Evolutionary conservation across 306 rosid genomes (phyloP).

Genomic region (Quercus cerris): DNA sequence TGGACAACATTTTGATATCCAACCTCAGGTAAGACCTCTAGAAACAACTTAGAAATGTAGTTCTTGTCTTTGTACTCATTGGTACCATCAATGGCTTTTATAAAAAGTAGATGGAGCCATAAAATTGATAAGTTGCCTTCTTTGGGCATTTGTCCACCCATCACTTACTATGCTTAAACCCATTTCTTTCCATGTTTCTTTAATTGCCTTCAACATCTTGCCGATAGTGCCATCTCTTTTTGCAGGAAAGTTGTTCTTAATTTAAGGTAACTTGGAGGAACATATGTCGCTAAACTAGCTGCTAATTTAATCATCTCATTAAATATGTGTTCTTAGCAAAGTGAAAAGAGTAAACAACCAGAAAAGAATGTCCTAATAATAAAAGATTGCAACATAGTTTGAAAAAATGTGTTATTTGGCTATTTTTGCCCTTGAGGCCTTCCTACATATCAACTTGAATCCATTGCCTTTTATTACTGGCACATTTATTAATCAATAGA

Average conservation of each 20-base stretch:
- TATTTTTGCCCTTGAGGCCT: no score
- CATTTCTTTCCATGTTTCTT: not conserved
- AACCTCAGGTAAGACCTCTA: not conserved
- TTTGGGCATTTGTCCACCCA: not conserved
- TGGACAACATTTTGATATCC: not conserved
- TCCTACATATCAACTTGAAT: no score
- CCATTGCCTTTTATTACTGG: no score
- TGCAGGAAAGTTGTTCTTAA: not conserved
- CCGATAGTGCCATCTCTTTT: not conserved
- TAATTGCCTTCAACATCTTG: not conserved
- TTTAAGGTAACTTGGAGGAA: not conserved
- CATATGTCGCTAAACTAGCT: not conserved
- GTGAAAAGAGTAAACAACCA: not conserved
- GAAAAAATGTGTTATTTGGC: no score
- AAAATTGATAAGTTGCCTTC: not conserved
- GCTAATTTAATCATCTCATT: not conserved
- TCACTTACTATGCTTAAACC: not conserved
- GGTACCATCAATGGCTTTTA: not conserved
- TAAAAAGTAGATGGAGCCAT: not conserved
- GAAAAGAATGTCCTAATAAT: not conserved
- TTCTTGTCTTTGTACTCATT: not conserved
- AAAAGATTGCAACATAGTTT: no score
- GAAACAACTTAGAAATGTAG: not conserved
- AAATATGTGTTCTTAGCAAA: not conserved
- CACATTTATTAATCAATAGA: no score